Conservation (phyloP, 495 filamentous ascomycete species). For the Neurospora sp. region DNA sequence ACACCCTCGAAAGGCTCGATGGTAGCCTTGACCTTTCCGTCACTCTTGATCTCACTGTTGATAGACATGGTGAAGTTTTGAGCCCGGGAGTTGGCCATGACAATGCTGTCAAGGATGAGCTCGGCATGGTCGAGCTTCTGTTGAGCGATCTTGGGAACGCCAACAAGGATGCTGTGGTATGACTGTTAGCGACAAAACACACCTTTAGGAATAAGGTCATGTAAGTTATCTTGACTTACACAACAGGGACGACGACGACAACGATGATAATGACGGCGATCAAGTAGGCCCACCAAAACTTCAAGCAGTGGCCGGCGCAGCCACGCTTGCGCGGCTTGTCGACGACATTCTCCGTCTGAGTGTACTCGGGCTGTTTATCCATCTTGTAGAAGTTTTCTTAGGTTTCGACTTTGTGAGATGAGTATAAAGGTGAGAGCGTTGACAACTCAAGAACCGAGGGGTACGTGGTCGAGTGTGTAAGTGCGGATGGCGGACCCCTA, state of each 20-base stretch:
- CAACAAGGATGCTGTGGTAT: constrained; percentile 56
- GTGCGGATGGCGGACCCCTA: background rate
- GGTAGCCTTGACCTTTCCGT: constrained; percentile 41
- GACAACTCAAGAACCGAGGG: background rate
- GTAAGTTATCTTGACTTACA: constrained; percentile 46
- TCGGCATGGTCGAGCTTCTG: constrained; percentile 53
- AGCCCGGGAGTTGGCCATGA: constrained; percentile 48
- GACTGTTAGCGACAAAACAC: background rate
- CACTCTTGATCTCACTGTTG: constrained; percentile 41
- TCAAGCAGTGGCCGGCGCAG: constrained; percentile 31
- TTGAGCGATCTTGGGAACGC: constrained; percentile 63
- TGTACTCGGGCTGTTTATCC: constrained; percentile 14
- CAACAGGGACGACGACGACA: constrained; percentile 50
- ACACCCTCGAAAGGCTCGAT: constrained; percentile 31
- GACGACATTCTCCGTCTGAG: constrained; percentile 15
- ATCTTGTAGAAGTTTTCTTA: background rate
- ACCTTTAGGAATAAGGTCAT: background rate
- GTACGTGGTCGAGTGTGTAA: background rate
- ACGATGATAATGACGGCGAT: constrained; percentile 47
- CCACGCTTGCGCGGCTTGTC: constrained; percentile 17
- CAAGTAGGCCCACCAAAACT: constrained; percentile 67
- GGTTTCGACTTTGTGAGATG: background rate
- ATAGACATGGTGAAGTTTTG: constrained; percentile 47
- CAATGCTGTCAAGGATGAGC: constrained; percentile 48
- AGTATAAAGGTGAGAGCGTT: background rate